Conservation (phyloP, 768 basidiomycete genomes). For the Lentinula detonsa region DNA sequence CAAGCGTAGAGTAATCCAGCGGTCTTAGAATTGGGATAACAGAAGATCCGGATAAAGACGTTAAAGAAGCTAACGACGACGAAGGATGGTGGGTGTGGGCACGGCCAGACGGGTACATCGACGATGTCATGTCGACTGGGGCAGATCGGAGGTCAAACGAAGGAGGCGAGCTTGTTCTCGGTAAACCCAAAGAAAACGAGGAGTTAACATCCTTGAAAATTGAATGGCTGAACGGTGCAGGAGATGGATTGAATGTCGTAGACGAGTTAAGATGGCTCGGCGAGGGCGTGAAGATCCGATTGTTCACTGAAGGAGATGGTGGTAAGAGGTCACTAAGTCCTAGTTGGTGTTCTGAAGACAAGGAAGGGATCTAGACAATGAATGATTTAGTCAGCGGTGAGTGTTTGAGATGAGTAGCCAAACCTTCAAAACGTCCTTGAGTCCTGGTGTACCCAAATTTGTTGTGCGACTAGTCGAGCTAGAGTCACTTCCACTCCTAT, state of each 20-base stretch:
- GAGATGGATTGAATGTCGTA: conserved; percentile 6
- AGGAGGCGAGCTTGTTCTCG: conserved; percentile 24
- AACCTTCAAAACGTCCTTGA: conserved; percentile 75
- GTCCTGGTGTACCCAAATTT: conserved; percentile 42
- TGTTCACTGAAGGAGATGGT: conserved; percentile 57
- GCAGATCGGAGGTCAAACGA: conserved; percentile 17
- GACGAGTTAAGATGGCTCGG: conserved; percentile 31
- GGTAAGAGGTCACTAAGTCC: conserved; percentile 67
- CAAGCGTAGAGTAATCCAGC: conserved; percentile 61
- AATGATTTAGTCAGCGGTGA: not conserved
- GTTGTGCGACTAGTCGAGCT: conserved; percentile 27
- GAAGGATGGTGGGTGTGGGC: conserved; percentile 22
- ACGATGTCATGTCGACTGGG: conserved; percentile 17
- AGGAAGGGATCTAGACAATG: conserved; percentile 47
- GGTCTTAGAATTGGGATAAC: conserved; percentile 49
- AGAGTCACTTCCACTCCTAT: conserved; percentile 43
- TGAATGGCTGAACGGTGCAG: conserved; percentile 15
- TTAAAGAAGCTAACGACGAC: conserved; percentile 26
- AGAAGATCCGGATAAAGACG: conserved; percentile 15
- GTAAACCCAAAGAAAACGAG: conserved; percentile 31
- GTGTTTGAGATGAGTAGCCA: not conserved
- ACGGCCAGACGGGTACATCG: conserved; percentile 17
- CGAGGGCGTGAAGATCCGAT: conserved; percentile 29
- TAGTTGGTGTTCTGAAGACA: conserved; percentile 64
- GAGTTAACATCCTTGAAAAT: conserved; percentile 17